Evolutionary conservation across 2,329 filamentous ascomycete species (phyloP).

Genomic region (Epichloe sibirici): DNA sequence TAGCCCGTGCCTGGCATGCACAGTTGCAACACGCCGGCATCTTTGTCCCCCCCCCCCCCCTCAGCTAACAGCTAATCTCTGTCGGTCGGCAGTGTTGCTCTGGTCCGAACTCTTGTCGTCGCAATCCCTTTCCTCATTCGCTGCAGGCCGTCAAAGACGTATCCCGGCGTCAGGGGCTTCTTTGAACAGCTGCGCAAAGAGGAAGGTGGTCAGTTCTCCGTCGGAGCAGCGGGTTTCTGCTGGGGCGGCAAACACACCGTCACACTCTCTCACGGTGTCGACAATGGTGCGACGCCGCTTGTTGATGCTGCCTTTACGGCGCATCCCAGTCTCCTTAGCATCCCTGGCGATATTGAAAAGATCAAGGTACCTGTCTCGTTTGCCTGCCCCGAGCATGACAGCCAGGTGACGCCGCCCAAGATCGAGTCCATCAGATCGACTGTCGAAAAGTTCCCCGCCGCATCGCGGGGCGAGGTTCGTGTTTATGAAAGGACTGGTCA

Average conservation of each 20-base stretch:
- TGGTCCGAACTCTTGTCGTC: conserved; percentile 12
- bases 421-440: conserved; percentile 22
- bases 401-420: conserved; percentile 19
- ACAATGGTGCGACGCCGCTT: conserved; percentile 23
- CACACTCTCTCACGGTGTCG: conserved; percentile 29
- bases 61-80: neutral
- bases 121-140: conserved; percentile 21
- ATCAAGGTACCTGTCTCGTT: conserved; percentile 32
- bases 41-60: no score
- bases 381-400: conserved; percentile 33
- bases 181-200: conserved; percentile 24
- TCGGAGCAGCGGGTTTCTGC: conserved; percentile 48
- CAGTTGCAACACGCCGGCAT: neutral
- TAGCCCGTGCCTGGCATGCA: neutral
- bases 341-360: conserved; percentile 36
- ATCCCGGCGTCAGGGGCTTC: conserved; percentile 23
- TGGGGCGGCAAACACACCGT: conserved; percentile 48
- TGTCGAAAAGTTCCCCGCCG: conserved; percentile 21
- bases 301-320: conserved; percentile 40
- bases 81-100: conserved; percentile 12
- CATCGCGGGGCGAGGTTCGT: conserved; percentile 22
- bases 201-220: conserved; percentile 17
- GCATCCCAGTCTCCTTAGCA: conserved; percentile 35
- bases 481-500: conserved; percentile 28
- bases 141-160: conserved; percentile 19